Conservation (phyloP, 768 basidiomycete species). For the Russula emetica region DNA sequence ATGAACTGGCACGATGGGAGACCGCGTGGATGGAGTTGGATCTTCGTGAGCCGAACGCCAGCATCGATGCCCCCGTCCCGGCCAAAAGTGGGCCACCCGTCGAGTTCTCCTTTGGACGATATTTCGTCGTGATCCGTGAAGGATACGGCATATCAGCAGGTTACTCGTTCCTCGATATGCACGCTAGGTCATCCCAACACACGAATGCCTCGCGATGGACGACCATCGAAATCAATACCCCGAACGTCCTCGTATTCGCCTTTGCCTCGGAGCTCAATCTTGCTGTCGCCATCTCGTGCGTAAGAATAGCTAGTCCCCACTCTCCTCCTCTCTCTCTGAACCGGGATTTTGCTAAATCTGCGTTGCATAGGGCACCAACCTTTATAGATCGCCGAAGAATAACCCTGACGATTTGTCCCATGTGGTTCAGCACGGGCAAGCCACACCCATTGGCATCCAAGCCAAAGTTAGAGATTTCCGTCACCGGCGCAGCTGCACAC, state of each 20-base stretch:
- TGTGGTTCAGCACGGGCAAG: slow-evolving; percentile 16
- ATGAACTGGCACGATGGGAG: slow-evolving; percentile 5
- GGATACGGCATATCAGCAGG: slow-evolving; percentile 9
- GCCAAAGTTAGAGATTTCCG: slow-evolving; percentile 3
- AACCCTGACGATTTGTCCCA: slow-evolving; percentile 6
- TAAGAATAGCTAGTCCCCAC: background rate
- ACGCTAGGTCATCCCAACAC: background rate
- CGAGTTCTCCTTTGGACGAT: slow-evolving; percentile 17
- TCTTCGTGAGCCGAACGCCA: background rate
- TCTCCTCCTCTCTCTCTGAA: background rate
- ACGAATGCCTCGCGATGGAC: slow-evolving; percentile 11
- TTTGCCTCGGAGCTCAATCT: slow-evolving; percentile 22
- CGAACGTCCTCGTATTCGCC: slow-evolving; percentile 15
- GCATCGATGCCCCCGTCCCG: background rate
- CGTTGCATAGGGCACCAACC: slow-evolving; percentile 10
- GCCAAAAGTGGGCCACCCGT: background rate
- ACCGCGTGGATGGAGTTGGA: background rate
- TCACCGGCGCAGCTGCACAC: slow-evolving; percentile 12
- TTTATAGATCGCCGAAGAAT: background rate
- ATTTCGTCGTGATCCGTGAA: slow-evolving; percentile 17
- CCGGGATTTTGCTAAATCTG: background rate
- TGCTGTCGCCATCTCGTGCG: slow-evolving; percentile 17
- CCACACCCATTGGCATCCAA: slow-evolving; percentile 14
- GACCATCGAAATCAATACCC: slow-evolving; percentile 11
- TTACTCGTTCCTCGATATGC: slow-evolving; percentile 20